Evolutionary conservation across 2,329 filamentous ascomycete species (phyloP), one percentile per base, ranked within the genome.

Genomic region (Penicillium digitatum): DNA sequence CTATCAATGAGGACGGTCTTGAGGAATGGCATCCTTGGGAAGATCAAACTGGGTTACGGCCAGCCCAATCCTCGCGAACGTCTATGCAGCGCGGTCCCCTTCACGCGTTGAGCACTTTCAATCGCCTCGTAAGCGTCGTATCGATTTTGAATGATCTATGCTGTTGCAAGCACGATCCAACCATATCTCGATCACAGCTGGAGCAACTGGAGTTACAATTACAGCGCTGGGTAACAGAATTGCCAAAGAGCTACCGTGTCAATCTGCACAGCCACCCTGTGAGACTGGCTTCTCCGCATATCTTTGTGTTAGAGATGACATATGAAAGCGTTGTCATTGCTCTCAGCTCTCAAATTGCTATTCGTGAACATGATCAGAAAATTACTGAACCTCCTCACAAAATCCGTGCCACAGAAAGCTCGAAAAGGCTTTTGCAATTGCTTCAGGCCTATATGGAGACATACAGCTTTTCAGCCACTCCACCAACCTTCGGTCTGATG

Each of bases 21-120:
- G 87, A 90, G 64, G 87, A 90, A 72, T 90, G 87, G 87, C 84
- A 87, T 60, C 83, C 85, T 1, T 90, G 87, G 87, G 77, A 78
- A 18, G 81, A 84, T 26, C 70, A 73, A 59, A 72, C 74, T 38
- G 66, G 70, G 22, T 58, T 74, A 57, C 58, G 66, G 53, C 61
- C 65, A 24, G 53, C 59, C 45, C 63, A 66, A 32, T 57, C 62
- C 26, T 59, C 64, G 22, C 64, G 63, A 3, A 60, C 63, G 26
- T 62, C 67, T 7, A 72, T 72, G 52, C 68, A 68, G 34, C 69
- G 70, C 18, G 71, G 73, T 11, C 75, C 74, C 4, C 71, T 78
- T 12, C 73, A 79, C 42, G 72, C 76, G 5, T 65, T 81, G 22
- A 83, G 81, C 63, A 80, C 77, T 6, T 82, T 82, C 64, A 83